Conservation (phyloP, 345 rosid species). For the Murraya koenigii region DNA sequence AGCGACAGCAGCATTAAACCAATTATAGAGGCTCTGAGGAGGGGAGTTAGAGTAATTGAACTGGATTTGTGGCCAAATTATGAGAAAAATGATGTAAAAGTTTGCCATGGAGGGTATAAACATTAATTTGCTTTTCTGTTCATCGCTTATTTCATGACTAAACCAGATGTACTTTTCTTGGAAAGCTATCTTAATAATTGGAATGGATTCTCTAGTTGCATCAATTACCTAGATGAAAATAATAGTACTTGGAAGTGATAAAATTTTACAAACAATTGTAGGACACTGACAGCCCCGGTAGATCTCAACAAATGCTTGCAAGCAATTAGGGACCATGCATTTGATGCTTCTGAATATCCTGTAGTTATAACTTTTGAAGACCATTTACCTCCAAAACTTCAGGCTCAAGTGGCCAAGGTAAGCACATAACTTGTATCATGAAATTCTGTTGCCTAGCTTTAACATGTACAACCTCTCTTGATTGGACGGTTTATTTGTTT, state of each 20-base stretch:
- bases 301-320: conserved; percentile 55
- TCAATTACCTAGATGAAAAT: not conserved
- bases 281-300: conserved; percentile 64
- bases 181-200: not conserved
- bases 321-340: conserved; percentile 63
- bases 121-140: not conserved
- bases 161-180: not conserved
- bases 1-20: conserved; percentile 63
- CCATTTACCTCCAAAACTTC: conserved; percentile 63
- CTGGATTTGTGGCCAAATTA: conserved; percentile 83
- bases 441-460: not conserved
- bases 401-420: conserved; percentile 64
- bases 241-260: not conserved
- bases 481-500: not conserved
- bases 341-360: conserved; percentile 61
- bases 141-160: not conserved
- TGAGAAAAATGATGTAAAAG: conserved; percentile 45
- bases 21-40: conserved; percentile 49
- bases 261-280: conserved; percentile 17
- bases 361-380: conserved; percentile 89
- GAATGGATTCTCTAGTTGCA: not conserved
- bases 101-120: conserved; percentile 74
- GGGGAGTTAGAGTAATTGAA: conserved; percentile 80
- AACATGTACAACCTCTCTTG: not conserved
- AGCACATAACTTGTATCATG: not conserved